Percentiles rank a stretch among this genome's conserved stretches.
Conservation (phyloP, 2,329 filamentous ascomycete genomes). For the Fusarium pseudonygamai region DNA sequence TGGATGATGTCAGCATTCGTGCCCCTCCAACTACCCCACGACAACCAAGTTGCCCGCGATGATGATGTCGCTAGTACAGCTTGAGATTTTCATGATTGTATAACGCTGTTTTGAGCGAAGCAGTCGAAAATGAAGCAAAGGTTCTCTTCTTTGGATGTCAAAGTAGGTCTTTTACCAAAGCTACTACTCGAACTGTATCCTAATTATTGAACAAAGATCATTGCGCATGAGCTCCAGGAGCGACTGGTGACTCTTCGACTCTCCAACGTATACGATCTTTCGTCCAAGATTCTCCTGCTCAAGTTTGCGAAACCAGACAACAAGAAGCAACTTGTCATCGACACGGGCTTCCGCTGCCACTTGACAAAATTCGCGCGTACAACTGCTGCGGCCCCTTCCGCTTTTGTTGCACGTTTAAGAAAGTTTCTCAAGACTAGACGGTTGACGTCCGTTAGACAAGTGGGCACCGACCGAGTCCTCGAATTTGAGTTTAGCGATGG, state of each 20-base stretch:
- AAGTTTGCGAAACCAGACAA: constrained; percentile 92
- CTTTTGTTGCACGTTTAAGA: constrained; percentile 84
- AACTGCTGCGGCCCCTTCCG: constrained; percentile 83
- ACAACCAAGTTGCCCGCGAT: constrained; percentile 3
- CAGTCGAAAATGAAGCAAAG: constrained; percentile 74
- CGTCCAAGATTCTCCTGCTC: constrained; percentile 92
- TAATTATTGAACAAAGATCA: constrained; percentile 68
- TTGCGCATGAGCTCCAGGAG: constrained; percentile 88
- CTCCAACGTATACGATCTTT: constrained; percentile 95
- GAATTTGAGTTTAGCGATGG: constrained; percentile 95
- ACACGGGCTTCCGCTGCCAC: constrained; percentile 96
- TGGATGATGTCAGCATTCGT: constrained; percentile 30
- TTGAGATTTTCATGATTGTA: constrained; percentile 21
- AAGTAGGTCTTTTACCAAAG: constrained; percentile 54
- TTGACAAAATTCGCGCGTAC: constrained; percentile 90
- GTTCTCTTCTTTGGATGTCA: constrained; percentile 82
- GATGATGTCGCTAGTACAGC: constrained; percentile 17
- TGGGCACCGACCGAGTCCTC: constrained; percentile 93
- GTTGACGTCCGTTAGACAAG: constrained; percentile 81
- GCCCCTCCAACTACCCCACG: constrained; percentile 33
- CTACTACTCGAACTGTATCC: neutral
- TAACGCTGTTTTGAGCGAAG: neutral
- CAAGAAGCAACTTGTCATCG: constrained; percentile 89
- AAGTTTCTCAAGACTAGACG: constrained; percentile 89
- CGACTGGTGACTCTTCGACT: constrained; percentile 82